phyloP scores from a whole-genome alignment of 106 monocot genomes.

The Cymbidium sinense region DNA sequence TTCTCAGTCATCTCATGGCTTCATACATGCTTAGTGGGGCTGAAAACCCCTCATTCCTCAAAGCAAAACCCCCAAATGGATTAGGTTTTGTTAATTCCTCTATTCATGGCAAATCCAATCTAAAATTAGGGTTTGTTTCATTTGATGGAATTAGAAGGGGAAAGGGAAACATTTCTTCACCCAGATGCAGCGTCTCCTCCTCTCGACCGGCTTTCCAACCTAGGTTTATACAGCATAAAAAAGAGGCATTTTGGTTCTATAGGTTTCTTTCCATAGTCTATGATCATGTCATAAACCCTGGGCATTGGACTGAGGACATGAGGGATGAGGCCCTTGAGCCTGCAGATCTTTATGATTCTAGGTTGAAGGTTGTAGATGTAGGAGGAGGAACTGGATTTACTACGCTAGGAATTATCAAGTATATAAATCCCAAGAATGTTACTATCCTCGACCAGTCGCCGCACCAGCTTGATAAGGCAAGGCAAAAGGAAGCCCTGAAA shows the following conservation, averaged over 20 bases:
- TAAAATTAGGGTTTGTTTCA: slow-evolving; percentile 12
- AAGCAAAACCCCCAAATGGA: slow-evolving; percentile 17
- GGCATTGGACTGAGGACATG: slow-evolving; percentile 98
- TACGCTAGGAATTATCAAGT: slow-evolving; percentile 84
- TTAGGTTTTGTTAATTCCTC: slow-evolving; percentile 35
- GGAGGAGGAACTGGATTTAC: slow-evolving; percentile 95
- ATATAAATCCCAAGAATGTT: slow-evolving; percentile 71
- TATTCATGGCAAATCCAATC: slow-evolving; percentile 21
- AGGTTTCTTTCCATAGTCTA: slow-evolving; percentile 90
- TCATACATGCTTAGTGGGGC: slow-evolving; percentile 50
- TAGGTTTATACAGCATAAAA: slow-evolving; percentile 97
- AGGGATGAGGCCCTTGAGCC: slow-evolving; percentile 92
- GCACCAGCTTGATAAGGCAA: slow-evolving; percentile 85
- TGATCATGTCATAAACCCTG: slow-evolving; percentile 90
- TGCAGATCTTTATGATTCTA: slow-evolving; percentile 53
- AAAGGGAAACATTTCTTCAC: background rate
- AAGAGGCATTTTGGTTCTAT: slow-evolving; percentile 98
- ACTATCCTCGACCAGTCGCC: slow-evolving; percentile 95
- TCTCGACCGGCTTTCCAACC: slow-evolving; percentile 70
- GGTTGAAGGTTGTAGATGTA: slow-evolving; percentile 82
- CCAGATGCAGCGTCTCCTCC: slow-evolving; percentile 48
- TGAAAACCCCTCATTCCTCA: slow-evolving; percentile 34
- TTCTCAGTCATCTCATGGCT: slow-evolving; percentile 29
- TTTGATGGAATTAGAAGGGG: slow-evolving; percentile 6
- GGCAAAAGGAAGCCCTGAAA: slow-evolving; percentile 78